These are phyloP conservation scores for Tetrastigma voinierianum DNA, from an alignment of 164 flowering plant species.

Conservation along the genomic window DNA sequence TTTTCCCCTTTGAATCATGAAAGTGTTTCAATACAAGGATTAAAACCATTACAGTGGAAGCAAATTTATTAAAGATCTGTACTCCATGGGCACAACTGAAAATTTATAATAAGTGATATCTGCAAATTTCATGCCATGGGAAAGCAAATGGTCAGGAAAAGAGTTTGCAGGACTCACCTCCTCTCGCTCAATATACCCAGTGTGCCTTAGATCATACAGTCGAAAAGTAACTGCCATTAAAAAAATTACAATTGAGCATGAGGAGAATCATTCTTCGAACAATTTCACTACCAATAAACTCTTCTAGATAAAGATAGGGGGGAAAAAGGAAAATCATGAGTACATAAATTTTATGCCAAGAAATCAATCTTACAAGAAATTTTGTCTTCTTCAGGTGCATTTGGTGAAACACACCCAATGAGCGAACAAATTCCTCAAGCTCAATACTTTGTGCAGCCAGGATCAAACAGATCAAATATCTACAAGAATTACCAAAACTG, in stretches of 20 bases:
- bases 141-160: neutral
- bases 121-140: neutral
- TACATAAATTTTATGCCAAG: neutral
- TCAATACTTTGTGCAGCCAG: too few relatives aligned
- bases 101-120: neutral
- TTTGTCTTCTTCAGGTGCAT: conserved; percentile 60
- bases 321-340: neutral
- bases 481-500: conserved; percentile 12
- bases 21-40: neutral
- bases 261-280: too few relatives aligned
- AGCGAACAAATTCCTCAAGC: conserved; percentile 85
- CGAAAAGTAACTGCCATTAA: conserved; percentile 59
- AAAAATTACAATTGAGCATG: neutral
- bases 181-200: conserved; percentile 62
- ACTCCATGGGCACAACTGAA: neutral
- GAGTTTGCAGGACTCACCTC: conserved; percentile 35
- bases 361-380: conserved; percentile 49
- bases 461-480: conserved; percentile 83
- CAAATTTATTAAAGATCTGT: neutral
- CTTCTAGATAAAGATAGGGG: neutral
- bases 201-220: conserved; percentile 58
- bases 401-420: conserved; percentile 73
- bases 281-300: neutral
- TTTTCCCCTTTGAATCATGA: neutral
- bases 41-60: too few relatives aligned